Percentiles rank a stretch among this genome's conserved stretches.
phyloP scores from a whole-genome alignment of 2,329 filamentous ascomycete species.

The Apiospora aurea region DNA sequence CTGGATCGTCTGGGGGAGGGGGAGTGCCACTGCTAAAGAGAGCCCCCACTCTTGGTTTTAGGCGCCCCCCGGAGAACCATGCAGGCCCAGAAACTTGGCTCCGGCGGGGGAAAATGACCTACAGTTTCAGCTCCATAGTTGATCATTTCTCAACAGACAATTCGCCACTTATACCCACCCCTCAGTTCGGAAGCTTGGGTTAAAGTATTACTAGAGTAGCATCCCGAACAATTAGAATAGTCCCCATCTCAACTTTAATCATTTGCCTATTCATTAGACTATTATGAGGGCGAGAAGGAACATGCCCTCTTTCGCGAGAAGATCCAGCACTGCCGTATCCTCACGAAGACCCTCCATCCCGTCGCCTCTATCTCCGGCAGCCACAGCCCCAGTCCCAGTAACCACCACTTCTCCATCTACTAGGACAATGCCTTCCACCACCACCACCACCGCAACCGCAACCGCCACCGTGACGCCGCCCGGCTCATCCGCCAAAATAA shows the following conservation, averaged over 20 bases:
- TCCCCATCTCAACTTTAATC: neutral
- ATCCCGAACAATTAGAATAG: neutral
- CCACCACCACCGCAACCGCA: neutral
- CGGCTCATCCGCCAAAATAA: slow-evolving; percentile 27
- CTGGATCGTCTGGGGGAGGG: neutral
- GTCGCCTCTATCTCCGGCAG: neutral
- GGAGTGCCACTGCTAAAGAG: neutral
- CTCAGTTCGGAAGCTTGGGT: neutral
- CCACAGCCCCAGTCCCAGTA: neutral
- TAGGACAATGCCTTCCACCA: neutral
- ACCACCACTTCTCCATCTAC: neutral
- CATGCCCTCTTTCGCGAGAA: slow-evolving; percentile 5
- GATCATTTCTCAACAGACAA: neutral
- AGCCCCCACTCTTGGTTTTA: neutral
- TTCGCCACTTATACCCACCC: slow-evolving; percentile 18
- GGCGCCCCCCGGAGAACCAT: neutral
- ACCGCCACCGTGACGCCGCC: neutral
- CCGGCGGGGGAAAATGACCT: neutral
- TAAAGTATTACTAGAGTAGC: neutral
- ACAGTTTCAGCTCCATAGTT: slow-evolving; percentile 3
- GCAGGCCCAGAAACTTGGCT: slow-evolving; percentile 8
- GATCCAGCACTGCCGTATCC: neutral
- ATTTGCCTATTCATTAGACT: no score
- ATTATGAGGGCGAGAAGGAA: neutral
- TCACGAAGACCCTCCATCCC: neutral